Base-by-base conservation (phyloP, 1,284 basidiomycete species). In the Trichosporon sp. region DNA sequence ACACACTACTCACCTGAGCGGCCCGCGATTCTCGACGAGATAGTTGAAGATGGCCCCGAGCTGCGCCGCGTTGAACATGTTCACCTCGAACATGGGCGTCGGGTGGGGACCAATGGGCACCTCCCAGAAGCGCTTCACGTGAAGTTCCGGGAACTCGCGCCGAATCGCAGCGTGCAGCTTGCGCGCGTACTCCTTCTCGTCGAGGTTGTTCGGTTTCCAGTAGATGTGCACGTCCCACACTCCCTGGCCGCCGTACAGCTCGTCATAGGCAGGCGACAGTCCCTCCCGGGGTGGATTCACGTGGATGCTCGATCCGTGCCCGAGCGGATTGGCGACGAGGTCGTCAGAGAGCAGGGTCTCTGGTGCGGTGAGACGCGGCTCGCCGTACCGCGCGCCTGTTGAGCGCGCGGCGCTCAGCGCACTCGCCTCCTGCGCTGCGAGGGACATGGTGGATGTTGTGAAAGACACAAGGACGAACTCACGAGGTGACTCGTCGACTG, bases 11-110 rank as follows among this genome's bases (percentile, higher is more conserved):
- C 77, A 90, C 89, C 89, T 89, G 81, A 88, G 88, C 1, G 89
- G 88, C 4, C 90, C 90, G 1, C 89, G 86, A 76, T 90, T 85
- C 14, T 90, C 88, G 1, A 86, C 87, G 1, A 91, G 85, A 87
- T 88, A 91, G 5, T 88, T 87, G 77, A 90, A 89, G 38, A 91
- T 79, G 0, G 89, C 85, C 3, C 90, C 90, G 1, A 89, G 89
- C 76, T 91, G 88, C 73, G 88, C 88, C 1, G 90, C 89, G 6
- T 82, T 88, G 80, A 90, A 90, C 2, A 87, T 87, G 77, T 90
- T 89, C 63, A 90, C 87, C 79, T 90, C 89, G 78, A 90, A 91
- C 89, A 90, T 90, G 2, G 89, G 87, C 2, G 86, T 86, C 0
- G 90, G 88, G 46, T 72, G 66, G 5, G 65, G 65, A 2, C 71